phyloP scores from a whole-genome alignment of 1,284 basidiomycete genomes.

The Malassezia sympodialis region DNA sequence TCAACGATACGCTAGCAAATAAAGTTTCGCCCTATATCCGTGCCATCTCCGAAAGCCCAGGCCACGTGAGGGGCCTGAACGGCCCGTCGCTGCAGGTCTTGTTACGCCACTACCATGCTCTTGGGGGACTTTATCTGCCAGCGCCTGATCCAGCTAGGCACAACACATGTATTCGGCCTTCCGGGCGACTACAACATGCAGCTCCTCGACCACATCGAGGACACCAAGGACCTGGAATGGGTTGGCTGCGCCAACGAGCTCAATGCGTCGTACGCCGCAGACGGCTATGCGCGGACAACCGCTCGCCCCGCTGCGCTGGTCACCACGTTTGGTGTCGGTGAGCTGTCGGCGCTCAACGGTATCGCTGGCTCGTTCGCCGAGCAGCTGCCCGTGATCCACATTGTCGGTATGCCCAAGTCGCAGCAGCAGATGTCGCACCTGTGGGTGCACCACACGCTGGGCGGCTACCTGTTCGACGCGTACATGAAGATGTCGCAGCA shows the following conservation, averaged over 20 bases:
- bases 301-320: constrained; percentile 21
- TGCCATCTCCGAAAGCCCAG: neutral
- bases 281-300: constrained; percentile 71
- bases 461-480: constrained; percentile 55
- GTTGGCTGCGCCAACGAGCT: constrained; percentile 60
- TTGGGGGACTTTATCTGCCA: constrained; percentile 40
- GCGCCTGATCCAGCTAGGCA: constrained; percentile 35
- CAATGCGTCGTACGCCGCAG: constrained; percentile 67
- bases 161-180: constrained; percentile 68
- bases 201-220: constrained; percentile 67
- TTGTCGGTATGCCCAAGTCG: constrained; percentile 76
- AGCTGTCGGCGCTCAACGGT: constrained; percentile 57
- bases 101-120: constrained; percentile 13
- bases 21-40: neutral
- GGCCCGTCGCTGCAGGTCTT: neutral
- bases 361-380: constrained; percentile 58
- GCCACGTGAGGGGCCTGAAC: neutral
- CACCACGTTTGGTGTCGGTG: constrained; percentile 72
- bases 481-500: constrained; percentile 68
- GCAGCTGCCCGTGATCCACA: constrained; percentile 80
- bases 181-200: constrained; percentile 84
- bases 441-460: constrained; percentile 49
- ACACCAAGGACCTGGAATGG: constrained; percentile 69
- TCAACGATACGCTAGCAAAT: neutral
- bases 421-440: constrained; percentile 56